phyloP scores from a whole-genome alignment of 2,329 filamentous ascomycete species.

The Coleophoma eucalyptorum region DNA sequence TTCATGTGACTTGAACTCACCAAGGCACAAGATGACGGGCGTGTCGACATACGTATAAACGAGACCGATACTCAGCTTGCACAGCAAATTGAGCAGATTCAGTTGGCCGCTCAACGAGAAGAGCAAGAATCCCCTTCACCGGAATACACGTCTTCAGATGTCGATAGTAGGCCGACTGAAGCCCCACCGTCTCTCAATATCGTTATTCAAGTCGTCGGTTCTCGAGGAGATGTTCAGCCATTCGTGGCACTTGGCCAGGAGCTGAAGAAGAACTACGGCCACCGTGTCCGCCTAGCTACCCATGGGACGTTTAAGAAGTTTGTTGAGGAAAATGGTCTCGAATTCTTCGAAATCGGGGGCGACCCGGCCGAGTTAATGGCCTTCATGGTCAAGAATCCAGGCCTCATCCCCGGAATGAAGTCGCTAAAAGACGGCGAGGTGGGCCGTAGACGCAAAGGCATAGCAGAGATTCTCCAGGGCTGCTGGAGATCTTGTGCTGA shows the following conservation, averaged over 20 bases:
- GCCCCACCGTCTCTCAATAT: conserved; percentile 52
- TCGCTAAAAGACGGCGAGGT: conserved; percentile 73
- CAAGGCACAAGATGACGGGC: no score
- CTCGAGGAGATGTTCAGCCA: conserved; percentile 73
- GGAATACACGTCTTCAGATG: no score
- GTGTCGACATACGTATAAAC: no score
- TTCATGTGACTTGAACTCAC: no score
- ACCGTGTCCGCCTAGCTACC: conserved; percentile 73
- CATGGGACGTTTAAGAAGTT: conserved; percentile 75
- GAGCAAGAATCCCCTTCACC: no score
- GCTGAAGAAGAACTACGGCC: conserved; percentile 64
- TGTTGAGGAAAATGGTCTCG: conserved; percentile 64
- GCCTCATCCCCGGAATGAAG: conserved; percentile 76
- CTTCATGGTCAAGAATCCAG: conserved; percentile 87
- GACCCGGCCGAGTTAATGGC: conserved; percentile 51
- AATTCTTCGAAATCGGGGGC: conserved; percentile 77
- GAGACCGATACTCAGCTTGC: no score
- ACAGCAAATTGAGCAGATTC: no score
- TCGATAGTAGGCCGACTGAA: no score
- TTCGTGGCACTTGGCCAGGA: conserved; percentile 72
- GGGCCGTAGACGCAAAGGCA: conserved; percentile 65
- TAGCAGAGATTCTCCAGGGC: conserved; percentile 71
- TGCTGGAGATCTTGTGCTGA: conserved; percentile 84
- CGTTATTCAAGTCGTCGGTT: conserved; percentile 80
- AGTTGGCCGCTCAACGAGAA: no score